Evolutionary conservation across 2,329 filamentous ascomycete genomes (phyloP), one percentile per base, ranked within the genome.

Genomic region (Cadophora gregata): DNA sequence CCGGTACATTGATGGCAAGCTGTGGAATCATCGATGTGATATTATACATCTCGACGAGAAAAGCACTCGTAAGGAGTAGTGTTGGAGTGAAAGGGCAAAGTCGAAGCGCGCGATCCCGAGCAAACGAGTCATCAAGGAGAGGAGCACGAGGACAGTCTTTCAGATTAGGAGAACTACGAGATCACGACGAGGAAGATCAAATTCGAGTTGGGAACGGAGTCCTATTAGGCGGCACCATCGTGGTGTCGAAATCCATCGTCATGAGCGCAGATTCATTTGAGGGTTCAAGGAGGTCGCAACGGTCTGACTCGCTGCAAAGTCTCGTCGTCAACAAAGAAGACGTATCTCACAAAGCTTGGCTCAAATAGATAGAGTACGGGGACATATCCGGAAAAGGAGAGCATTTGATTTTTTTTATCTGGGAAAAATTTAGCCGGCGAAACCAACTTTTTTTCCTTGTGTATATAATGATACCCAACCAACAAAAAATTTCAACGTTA

Each of bases 21-120:
- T 70, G 72, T 55, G 73, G 73, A 16, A 48, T 72, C 31, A 58
- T 73, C 25, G 72, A 75, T 56, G 72, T 74, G 1, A 53, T 68
- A 6, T 62, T 75, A 10, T 75, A 74, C 51, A 66, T 74, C n/a
- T 67, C 69, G 19, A 75, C 73, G 6, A 56, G 73, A 33, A 74
- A 72, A 63, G 70, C 69, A 12, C 65, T 73, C 14, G 59, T 73
- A n/a, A 42, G n/a, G 65, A 62, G 65, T 36, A 67, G 56, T 14
- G 21, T 56, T 3, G 58, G 45, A 19, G 25, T 6, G 6, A 50
- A 50, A 60, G 58, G 29, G 7, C 25, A 50, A 48, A 42, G 29
- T 4, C 25, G 25, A 4, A 14, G 25, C 16, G 36, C n/a, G 8
- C 48, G 58, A 48, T 60, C 48, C 16, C 38, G 31, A 58, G 42